phyloP scores from a whole-genome alignment of 768 basidiomycete species.

The Gloeostereum incarnatum region DNA sequence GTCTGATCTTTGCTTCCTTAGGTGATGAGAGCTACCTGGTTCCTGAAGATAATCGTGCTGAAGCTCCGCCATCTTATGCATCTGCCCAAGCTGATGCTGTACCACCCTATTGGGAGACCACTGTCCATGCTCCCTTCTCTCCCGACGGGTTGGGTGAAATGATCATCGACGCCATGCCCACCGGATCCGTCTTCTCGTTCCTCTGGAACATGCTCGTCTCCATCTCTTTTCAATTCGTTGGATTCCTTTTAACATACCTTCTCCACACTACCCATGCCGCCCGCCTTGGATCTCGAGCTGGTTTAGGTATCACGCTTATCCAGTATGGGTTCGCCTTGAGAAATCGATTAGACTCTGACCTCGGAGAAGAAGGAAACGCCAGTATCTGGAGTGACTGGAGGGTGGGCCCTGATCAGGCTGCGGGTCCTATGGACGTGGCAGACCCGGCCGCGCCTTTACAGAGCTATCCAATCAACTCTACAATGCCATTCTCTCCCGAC shows the following conservation, averaged over 20 bases:
- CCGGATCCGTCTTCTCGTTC: slow-evolving; percentile 77
- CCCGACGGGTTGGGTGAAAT: slow-evolving; percentile 64
- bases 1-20: slow-evolving; percentile 18
- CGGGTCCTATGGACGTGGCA: slow-evolving; percentile 33
- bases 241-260: slow-evolving; percentile 87
- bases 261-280: slow-evolving; percentile 91
- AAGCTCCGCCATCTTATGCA: slow-evolving; percentile 89
- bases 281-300: slow-evolving; percentile 87
- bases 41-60: slow-evolving; percentile 76
- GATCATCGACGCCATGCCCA: slow-evolving; percentile 83
- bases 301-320: slow-evolving; percentile 92
- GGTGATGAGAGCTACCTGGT: slow-evolving; percentile 68
- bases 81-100: slow-evolving; percentile 91
- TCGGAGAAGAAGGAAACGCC: slow-evolving; percentile 14
- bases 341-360: slow-evolving; percentile 33
- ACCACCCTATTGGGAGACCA: slow-evolving; percentile 97
- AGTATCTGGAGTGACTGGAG: slow-evolving; percentile 17
- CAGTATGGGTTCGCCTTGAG: slow-evolving; percentile 89
- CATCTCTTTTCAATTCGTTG: slow-evolving; percentile 96
- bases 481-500: too few species aligned
- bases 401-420: slow-evolving; percentile 19
- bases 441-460: slow-evolving; percentile 24
- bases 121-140: slow-evolving; percentile 81
- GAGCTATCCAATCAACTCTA: slow-evolving; percentile 17
- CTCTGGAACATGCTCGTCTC: slow-evolving; percentile 91